Percentiles rank a stretch among this genome's conserved stretches.
phyloP scores from a whole-genome alignment of 768 basidiomycete genomes.

The Phanerodontia chrysosporium region DNA sequence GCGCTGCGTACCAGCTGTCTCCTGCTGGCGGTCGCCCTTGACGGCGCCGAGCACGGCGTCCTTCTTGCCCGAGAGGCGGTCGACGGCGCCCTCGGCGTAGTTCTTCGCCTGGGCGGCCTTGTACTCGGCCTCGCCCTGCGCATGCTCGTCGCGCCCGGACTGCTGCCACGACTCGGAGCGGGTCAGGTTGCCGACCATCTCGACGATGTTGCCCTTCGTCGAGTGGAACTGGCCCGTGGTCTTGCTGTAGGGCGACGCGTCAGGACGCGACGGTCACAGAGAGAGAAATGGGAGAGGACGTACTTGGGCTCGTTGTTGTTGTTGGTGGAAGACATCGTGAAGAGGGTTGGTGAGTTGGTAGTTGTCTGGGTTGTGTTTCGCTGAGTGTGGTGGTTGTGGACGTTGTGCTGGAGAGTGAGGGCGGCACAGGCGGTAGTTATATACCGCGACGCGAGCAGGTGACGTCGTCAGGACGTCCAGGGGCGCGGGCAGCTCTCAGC shows the following conservation, averaged over 20 bases:
- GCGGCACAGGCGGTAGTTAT: background rate
- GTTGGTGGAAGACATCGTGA: slow-evolving; percentile 21
- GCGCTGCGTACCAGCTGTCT: slow-evolving; percentile 37
- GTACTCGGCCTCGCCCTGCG: slow-evolving; percentile 42
- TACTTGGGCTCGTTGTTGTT: slow-evolving; percentile 24
- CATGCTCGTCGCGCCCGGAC: slow-evolving; percentile 48
- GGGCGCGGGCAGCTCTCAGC: too few relatives aligned
- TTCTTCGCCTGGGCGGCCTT: slow-evolving; percentile 45
- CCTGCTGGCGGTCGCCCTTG: slow-evolving; percentile 50
- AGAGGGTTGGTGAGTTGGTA: background rate
- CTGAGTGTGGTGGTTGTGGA: slow-evolving; percentile 6
- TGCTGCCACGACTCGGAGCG: slow-evolving; percentile 40
- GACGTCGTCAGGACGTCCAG: background rate
- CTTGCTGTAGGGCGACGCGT: slow-evolving; percentile 23
- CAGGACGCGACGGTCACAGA: background rate
- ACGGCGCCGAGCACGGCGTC: slow-evolving; percentile 52
- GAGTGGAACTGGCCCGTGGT: slow-evolving; percentile 37
- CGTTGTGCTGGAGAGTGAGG: background rate
- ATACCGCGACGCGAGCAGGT: background rate
- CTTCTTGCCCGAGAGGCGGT: slow-evolving; percentile 45
- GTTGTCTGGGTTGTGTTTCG: background rate
- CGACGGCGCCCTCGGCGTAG: slow-evolving; percentile 44
- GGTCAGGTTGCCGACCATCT: slow-evolving; percentile 39
- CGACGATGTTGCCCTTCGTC: slow-evolving; percentile 34
- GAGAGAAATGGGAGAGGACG: background rate